A percentile compares a stretch with the other conserved stretches of the same genome.
These are phyloP conservation scores for Carallia brachiata DNA, from an alignment of 345 rosid genomes.

Conservation along the genomic window DNA sequence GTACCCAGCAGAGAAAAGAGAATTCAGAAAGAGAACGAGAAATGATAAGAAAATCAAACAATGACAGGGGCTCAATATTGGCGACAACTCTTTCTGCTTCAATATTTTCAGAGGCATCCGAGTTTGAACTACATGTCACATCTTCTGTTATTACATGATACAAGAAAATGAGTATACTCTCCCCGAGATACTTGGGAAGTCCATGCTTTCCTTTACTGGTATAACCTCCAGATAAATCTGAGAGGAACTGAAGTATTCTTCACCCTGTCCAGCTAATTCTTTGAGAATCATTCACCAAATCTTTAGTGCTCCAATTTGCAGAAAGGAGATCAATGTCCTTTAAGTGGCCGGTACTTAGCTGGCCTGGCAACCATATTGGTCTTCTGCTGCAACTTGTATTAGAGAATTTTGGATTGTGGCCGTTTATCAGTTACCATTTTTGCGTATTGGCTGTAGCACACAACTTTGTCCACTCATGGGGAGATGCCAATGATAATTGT, in stretches of 20 bases:
- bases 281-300: background rate
- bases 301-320: no score
- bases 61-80: constrained; percentile 4
- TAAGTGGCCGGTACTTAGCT: no score
- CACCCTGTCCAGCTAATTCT: background rate
- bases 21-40: constrained; percentile 79
- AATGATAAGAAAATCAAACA: constrained; percentile 64
- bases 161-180: background rate
- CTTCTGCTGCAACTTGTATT: no score
- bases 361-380: no score
- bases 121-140: background rate
- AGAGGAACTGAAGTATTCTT: background rate
- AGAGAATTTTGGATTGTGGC: no score
- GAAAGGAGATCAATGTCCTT: no score
- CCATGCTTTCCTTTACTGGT: background rate
- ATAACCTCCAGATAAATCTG: background rate
- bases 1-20: constrained; percentile 66
- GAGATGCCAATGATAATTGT: no score
- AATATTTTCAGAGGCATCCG: background rate
- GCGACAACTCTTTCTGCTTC: background rate
- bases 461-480: no score
- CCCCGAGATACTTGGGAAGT: background rate
- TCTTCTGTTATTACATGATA: background rate
- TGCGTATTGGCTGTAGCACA: no score
- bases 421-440: no score